Base-by-base conservation (phyloP, 2,329 filamentous ascomycete species). In the Penicillium sp. region DNA sequence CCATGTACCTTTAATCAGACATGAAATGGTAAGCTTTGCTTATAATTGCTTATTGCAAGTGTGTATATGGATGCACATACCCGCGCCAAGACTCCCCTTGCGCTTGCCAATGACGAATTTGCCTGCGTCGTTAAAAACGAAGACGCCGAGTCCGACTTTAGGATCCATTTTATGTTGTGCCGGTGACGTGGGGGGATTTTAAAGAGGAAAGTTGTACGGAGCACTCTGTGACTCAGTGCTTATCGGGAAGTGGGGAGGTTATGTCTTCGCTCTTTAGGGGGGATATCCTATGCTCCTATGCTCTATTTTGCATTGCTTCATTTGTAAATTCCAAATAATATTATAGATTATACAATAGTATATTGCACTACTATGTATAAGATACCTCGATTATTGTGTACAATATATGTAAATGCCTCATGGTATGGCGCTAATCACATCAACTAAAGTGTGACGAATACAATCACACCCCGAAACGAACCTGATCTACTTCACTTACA, bases 1-100 rank as follows among this genome's bases (percentile, higher is more conserved):
- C 73, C 82, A 84, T 0, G 82, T 85, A 1, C 83, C 85, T 82
- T 31, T 14, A n/a, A 42, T 43, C 8, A 31, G 6, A 35, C n/a
- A n/a, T n/a, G n/a, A 19, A 33, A 22, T 14, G 5, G 19, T 42
- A 36, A 25, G 16, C 10, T 33, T 25, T 41, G 22, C 12, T 36
- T 26, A 11, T 19, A n/a, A n/a, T 14, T 22, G 4, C 26, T 31
- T n/a, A 26, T 31, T 22, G 22, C 22, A 22, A 22, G 22, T 22
- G 22, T 33, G 36, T 14, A 42, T 42, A 7, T 28, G 36, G n/a
- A 31, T 38, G 10, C 19, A 59, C 60, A 22, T 67, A 78, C 78
- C 77, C 6, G 76, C 71, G 28, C 80, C 80, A 53, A 77, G 76
- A 43, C 75, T 77, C 28, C 77, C 77, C 54, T 76, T 75, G 30